phyloP scores from a whole-genome alignment of 306 rosid species.

The Acacia confusa region DNA sequence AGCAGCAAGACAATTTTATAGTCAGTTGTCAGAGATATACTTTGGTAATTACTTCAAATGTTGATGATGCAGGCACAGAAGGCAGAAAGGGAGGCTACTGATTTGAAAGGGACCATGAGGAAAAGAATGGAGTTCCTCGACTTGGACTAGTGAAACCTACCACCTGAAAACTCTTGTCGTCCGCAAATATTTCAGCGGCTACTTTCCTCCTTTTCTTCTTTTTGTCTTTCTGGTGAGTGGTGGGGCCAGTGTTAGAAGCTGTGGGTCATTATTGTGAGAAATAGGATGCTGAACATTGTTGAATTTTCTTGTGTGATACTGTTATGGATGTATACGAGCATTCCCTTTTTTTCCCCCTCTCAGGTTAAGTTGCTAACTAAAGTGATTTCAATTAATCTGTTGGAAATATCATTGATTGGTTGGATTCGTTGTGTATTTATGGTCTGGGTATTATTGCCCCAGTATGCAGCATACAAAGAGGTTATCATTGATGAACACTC shows the following conservation, averaged over 20 bases:
- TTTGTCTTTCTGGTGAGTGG: background rate
- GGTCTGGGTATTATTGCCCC: background rate
- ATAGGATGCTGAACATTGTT: slow-evolving; percentile 30
- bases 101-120: slow-evolving; percentile 77
- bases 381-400: background rate
- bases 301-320: slow-evolving; percentile 40
- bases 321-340: slow-evolving; percentile 31
- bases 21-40: background rate
- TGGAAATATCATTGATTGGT: background rate
- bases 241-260: slow-evolving; percentile 28
- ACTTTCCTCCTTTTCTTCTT: background rate
- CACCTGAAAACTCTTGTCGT: slow-evolving; percentile 13
- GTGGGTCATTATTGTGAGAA: slow-evolving; percentile 13
- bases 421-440: background rate
- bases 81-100: slow-evolving; percentile 68
- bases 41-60: background rate
- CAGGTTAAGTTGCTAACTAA: background rate
- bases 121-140: slow-evolving; percentile 81
- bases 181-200: slow-evolving; percentile 58
- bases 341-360: background rate
- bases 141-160: slow-evolving; percentile 45
- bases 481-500: background rate
- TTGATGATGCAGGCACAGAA: slow-evolving; percentile 60
- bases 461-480: background rate
- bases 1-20: background rate